Base-by-base conservation (phyloP, 2,329 filamentous ascomycete species). In the Colletotrichum noveboracense region DNA sequence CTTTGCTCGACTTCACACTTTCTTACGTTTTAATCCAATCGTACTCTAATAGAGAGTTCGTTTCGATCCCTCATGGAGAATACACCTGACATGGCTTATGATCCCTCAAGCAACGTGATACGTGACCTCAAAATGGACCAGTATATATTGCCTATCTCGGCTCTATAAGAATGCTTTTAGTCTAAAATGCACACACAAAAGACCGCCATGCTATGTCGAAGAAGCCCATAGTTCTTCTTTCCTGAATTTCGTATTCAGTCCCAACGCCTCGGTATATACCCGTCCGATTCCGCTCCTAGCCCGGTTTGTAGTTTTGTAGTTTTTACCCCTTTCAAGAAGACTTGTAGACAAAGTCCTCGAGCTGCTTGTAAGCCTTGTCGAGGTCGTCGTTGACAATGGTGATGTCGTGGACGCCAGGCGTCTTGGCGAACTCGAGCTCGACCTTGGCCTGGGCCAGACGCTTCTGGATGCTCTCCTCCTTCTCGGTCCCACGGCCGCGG, bases 401-500 rank as follows among this genome's bases (percentile, higher is more conserved):
- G 70, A 81, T 80, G 78, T 86, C 84, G 72, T 85, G 83, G 6
- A 83, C 91, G 21, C 93, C 94, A 1, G 91, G 90, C 3, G 89
- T 91, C 84, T 93, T 90, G 56, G 93, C 88, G 82, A 91, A 97
- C 77, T 93, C 94, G 76, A 97, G 88, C 87, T 97, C 95, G 64
- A 91, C 88, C 84, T 90, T 89, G 4, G 95, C 95, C 84, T 95
- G 94, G 14, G 87, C 85, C 71, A 97, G 86, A 66, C 95, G 89
- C 84, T 94, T 93, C 81, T 89, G 87, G 70, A 97, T 88, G 65
- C 89, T 92, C 66, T 93, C 93, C 84, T 96, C 94, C 67, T 88
- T 91, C 84, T 97, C 95, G n/a, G 95, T 96, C 10, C 92, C 93
- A 73, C 95, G 89, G 38, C 93, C 94, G 61, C 94, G 90, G 68